Conservation (phyloP, 495 filamentous ascomycete species). For the Trypethelium eluteriae region DNA sequence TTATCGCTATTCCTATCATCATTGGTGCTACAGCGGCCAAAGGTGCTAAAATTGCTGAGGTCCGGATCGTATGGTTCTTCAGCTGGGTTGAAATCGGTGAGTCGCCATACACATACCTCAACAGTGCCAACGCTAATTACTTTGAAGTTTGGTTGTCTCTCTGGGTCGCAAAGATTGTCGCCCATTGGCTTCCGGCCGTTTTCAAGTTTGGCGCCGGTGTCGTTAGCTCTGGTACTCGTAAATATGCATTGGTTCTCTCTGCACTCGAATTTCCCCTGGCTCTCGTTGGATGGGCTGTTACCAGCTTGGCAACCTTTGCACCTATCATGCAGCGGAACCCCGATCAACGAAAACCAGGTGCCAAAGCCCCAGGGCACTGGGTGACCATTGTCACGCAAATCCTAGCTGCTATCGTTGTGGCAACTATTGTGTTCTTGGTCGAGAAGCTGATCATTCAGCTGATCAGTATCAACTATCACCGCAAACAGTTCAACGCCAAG, state of each 20-base stretch:
- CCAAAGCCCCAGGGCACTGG: constrained; percentile 41
- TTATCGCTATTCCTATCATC: constrained; percentile 76
- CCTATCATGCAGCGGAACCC: constrained; percentile 53
- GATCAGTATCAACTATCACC: constrained; percentile 90
- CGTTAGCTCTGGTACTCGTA: constrained; percentile 82
- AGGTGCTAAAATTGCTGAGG: constrained; percentile 52
- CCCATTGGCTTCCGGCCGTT: constrained; percentile 66
- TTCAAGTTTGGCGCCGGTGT: constrained; percentile 87
- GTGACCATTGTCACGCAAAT: constrained; percentile 59
- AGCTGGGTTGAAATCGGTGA: constrained; percentile 72
- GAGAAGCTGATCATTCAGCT: constrained; percentile 84
- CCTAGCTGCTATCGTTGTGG: constrained; percentile 67
- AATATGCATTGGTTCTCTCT: constrained; percentile 77
- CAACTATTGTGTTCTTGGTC: constrained; percentile 64
- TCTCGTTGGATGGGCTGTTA: constrained; percentile 77
- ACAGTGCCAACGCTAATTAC: background rate
- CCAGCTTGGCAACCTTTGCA: constrained; percentile 69
- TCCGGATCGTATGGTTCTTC: constrained; percentile 71
- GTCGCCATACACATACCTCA: background rate
- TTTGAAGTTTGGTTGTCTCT: constrained; percentile 63
- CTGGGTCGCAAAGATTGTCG: constrained; percentile 79
- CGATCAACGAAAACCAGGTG: constrained; percentile 13
- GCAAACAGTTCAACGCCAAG: constrained; percentile 78
- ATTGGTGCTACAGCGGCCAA: constrained; percentile 52
- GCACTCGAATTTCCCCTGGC: constrained; percentile 78